These are phyloP conservation scores for Oryza officinalis DNA, from an alignment of 176 grass and related monocot genomes.

Conservation along the genomic window DNA sequence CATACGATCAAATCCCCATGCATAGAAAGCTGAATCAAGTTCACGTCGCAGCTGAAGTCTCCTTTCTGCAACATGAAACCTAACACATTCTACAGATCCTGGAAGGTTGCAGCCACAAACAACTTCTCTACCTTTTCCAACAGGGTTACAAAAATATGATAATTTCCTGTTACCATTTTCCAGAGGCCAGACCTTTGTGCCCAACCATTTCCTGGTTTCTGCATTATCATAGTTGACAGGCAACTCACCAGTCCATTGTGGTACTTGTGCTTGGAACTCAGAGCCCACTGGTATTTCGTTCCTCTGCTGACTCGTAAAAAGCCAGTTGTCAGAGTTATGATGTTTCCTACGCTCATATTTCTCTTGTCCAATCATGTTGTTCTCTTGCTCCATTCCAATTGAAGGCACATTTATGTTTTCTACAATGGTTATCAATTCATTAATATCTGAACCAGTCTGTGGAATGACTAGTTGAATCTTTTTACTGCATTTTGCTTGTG, in stretches of 20 bases:
- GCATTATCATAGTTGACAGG: slow-evolving; percentile 32
- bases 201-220: slow-evolving; percentile 65
- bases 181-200: slow-evolving; percentile 58
- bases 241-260: slow-evolving; percentile 45
- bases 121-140: slow-evolving; percentile 60
- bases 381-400: not conserved
- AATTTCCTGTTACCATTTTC: slow-evolving; percentile 36
- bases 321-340: slow-evolving; percentile 35
- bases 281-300: slow-evolving; percentile 42
- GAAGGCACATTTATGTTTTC: slow-evolving; percentile 25
- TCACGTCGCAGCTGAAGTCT: slow-evolving; percentile 59
- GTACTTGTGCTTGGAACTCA: slow-evolving; percentile 50
- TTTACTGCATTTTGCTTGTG: slow-evolving; percentile 26
- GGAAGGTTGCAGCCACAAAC: slow-evolving; percentile 44
- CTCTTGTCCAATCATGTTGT: slow-evolving; percentile 14
- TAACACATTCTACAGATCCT: slow-evolving; percentile 60
- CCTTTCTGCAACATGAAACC: slow-evolving; percentile 67
- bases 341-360: slow-evolving; percentile 17
- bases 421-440: slow-evolving; percentile 11
- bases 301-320: slow-evolving; percentile 35
- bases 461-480: slow-evolving; percentile 12
- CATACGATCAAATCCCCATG: slow-evolving; percentile 76
- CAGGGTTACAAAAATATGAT: slow-evolving; percentile 8
- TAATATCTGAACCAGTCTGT: not conserved
- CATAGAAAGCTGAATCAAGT: slow-evolving; percentile 60